phyloP scores from a whole-genome alignment of 2,329 filamentous ascomycete genomes.

The Blumeria hordei region DNA sequence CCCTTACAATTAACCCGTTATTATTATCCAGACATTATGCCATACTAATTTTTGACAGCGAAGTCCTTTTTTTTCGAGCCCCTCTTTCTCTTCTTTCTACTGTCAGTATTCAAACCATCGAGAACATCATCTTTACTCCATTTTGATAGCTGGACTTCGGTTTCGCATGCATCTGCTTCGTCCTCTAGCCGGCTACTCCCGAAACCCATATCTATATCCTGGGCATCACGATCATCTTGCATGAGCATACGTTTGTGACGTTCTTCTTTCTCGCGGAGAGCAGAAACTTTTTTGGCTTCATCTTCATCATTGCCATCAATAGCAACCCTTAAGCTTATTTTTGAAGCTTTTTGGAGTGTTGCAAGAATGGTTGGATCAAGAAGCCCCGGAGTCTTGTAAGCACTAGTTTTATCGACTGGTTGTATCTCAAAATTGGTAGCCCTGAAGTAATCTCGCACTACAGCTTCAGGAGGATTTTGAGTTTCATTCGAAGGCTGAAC shows the following conservation, averaged over 20 bases:
- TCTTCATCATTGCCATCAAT: constrained; percentile 18
- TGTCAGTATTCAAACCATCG: constrained; percentile 19
- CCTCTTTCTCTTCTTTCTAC: constrained; percentile 38
- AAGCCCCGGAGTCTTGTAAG: constrained; percentile 24
- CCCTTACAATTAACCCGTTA: background rate
- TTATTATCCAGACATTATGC: constrained; percentile 34
- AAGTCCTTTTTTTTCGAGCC: constrained; percentile 54
- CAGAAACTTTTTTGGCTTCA: constrained; percentile 15
- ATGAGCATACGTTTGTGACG: constrained; percentile 53
- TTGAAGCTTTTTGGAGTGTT: constrained; percentile 63
- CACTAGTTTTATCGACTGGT: constrained; percentile 10
- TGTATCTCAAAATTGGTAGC: constrained; percentile 24
- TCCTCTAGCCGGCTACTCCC: constrained; percentile 72
- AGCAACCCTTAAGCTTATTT: constrained; percentile 25
- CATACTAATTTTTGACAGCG: constrained; percentile 51
- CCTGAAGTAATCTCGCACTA: constrained; percentile 36
- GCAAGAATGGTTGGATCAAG: constrained; percentile 59
- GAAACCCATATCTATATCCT: constrained; percentile 88
- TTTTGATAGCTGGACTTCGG: constrained; percentile 40
- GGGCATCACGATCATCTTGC: constrained; percentile 52
- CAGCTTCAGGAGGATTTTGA: constrained; percentile 8
- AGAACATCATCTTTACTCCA: constrained; percentile 31
- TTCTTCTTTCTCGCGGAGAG: constrained; percentile 28
- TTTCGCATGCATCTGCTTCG: constrained; percentile 54
- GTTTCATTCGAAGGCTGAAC: background rate